A percentile compares a stretch with the other conserved stretches of the same genome.
These are phyloP conservation scores for Kappamyces sp. DNA, from an alignment of 192 early-diverging fungal genomes.

Conservation along the genomic window DNA sequence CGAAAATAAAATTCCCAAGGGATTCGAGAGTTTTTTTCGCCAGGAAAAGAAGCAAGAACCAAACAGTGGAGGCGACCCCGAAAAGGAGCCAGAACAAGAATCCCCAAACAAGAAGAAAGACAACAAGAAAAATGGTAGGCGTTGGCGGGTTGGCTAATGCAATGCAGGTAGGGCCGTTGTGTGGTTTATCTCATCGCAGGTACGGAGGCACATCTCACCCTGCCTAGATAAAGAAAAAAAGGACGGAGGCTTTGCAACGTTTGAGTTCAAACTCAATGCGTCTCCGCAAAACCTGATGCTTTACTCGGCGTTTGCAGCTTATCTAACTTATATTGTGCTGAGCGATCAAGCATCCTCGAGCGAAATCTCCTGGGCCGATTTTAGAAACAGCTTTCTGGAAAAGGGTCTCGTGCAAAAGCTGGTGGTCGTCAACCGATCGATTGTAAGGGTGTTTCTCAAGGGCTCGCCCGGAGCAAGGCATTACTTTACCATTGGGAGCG, in stretches of 20 bases:
- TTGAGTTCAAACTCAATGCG: constrained; percentile 25
- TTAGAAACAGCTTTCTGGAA: constrained; percentile 80
- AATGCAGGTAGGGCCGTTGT: too few relatives aligned
- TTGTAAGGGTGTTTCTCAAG: constrained; percentile 74
- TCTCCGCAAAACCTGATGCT: constrained; percentile 29
- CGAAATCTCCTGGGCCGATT: constrained; percentile 92
- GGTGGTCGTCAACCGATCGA: constrained; percentile 80
- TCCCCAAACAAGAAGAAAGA: constrained; percentile 1
- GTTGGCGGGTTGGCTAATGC: too few relatives aligned
- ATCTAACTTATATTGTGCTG: constrained; percentile 29
- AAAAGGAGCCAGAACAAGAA: background rate
- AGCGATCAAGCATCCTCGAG: constrained; percentile 8
- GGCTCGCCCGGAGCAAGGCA: constrained; percentile 53
- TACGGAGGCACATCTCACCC: too few relatives aligned
- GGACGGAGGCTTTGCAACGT: too few relatives aligned
- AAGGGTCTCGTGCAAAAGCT: constrained; percentile 88
- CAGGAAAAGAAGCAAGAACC: background rate
- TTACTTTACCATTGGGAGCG: constrained; percentile 88
- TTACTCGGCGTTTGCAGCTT: constrained; percentile 25
- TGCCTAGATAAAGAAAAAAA: too few relatives aligned
- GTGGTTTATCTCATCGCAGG: too few relatives aligned
- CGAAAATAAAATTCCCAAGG: constrained; percentile 46
- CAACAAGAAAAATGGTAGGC: background rate
- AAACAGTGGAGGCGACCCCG: background rate
- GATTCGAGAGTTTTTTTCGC: constrained; percentile 64